Percentiles rank a stretch among this genome's conserved stretches.
Conservation (phyloP, 129 eudicot genomes). For the Chrysanthemum makinoi region DNA sequence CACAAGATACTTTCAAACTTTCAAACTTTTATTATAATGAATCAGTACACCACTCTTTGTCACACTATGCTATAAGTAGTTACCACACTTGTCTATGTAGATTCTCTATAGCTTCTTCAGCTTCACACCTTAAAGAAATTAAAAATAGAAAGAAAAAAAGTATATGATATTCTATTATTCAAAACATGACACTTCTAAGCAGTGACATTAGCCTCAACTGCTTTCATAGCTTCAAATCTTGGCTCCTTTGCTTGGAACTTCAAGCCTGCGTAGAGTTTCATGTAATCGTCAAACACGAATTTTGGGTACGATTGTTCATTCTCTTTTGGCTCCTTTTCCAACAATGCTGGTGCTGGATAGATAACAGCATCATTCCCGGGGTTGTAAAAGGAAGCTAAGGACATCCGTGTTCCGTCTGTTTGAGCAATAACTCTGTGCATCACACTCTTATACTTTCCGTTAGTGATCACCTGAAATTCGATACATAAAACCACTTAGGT, state of each 20-base stretch:
- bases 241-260: conserved; percentile 81
- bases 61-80: conserved; percentile 34
- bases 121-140: conserved; percentile 6
- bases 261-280: conserved; percentile 66
- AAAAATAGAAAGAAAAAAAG: conserved; percentile 4
- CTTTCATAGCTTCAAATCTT: conserved; percentile 76
- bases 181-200: conserved; percentile 29
- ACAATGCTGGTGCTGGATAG: conserved; percentile 54
- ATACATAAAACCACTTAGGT: conserved; percentile 18
- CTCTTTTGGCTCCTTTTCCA: conserved; percentile 46
- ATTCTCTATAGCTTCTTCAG: conserved; percentile 27
- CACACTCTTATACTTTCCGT: conserved; percentile 79
- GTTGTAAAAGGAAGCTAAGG: conserved; percentile 65
- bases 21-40: conserved; percentile 7
- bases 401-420: conserved; percentile 69
- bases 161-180: conserved; percentile 20
- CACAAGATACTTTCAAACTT: conserved; percentile 13
- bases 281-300: conserved; percentile 73
- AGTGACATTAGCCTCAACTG: conserved; percentile 43
- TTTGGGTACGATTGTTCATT: conserved; percentile 54
- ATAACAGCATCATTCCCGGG: conserved; percentile 71
- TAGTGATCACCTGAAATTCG: conserved; percentile 57
- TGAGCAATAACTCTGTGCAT: conserved; percentile 70
- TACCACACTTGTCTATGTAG: conserved; percentile 29
- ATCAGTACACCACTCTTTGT: conserved; percentile 28